These are phyloP conservation scores for Hibiscus mutabilis DNA, from an alignment of 345 rosid species.

Conservation along the genomic window DNA sequence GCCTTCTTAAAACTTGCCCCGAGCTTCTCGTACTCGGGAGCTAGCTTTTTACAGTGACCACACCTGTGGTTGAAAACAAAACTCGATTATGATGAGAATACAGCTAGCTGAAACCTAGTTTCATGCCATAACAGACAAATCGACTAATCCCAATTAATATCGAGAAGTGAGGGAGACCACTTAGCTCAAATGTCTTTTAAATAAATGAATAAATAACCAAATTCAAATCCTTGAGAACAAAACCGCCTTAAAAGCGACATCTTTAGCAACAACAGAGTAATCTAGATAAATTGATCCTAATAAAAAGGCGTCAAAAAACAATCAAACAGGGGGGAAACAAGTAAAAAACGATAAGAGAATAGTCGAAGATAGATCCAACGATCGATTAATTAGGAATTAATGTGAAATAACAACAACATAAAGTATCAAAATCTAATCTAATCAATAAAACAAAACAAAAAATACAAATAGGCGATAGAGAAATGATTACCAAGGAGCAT, in stretches of 20 bases:
- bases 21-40: slow-evolving; percentile 92
- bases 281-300: background rate
- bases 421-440: background rate
- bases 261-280: background rate
- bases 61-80: too few species aligned
- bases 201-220: background rate
- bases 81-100: too few species aligned
- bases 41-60: slow-evolving; percentile 99
- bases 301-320: background rate
- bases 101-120: background rate
- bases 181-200: background rate
- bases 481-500: slow-evolving; percentile 79
- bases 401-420: background rate
- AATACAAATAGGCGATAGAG: too few species aligned
- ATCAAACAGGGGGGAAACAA: background rate
- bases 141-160: background rate
- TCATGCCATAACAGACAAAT: background rate
- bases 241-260: background rate
- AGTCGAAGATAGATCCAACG: slow-evolving; percentile 18
- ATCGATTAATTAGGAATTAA: slow-evolving; percentile 13
- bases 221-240: background rate
- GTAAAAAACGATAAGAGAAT: background rate
- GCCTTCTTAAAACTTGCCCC: slow-evolving; percentile 89
- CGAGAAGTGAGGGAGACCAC: background rate
- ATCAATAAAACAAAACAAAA: background rate